These are phyloP conservation scores for Tephrocybe sp. DNA, from an alignment of 768 basidiomycete genomes.

Conservation along the genomic window DNA sequence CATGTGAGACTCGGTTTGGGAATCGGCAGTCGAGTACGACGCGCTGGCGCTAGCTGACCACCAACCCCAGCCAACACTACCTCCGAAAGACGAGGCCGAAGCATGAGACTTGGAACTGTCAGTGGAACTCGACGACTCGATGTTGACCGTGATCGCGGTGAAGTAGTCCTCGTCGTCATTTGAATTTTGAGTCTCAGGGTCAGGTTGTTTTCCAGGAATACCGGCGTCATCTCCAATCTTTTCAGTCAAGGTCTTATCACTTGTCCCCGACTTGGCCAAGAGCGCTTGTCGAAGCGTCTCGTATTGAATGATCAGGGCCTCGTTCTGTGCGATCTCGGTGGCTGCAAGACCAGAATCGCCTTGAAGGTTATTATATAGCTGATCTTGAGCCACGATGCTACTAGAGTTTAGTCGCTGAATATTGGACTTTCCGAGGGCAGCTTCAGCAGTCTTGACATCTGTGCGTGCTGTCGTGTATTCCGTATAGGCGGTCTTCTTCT, in stretches of 20 bases:
- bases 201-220: neutral
- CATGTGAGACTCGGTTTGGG: constrained; percentile 1
- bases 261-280: neutral
- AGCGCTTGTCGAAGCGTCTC: neutral
- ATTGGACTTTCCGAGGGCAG: neutral
- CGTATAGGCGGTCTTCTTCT: neutral
- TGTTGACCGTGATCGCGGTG: constrained; percentile 5
- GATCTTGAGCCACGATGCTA: neutral
- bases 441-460: neutral
- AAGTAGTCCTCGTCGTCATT: constrained; percentile 2
- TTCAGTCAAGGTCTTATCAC: neutral
- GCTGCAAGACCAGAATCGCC: constrained; percentile 2
- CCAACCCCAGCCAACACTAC: constrained; percentile 3
- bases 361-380: neutral
- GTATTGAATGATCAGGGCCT: neutral
- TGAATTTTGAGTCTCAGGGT: neutral
- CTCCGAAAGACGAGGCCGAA: neutral
- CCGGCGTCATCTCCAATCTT: neutral
- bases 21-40: neutral
- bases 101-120: neutral
- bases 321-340: neutral
- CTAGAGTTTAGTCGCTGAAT: neutral
- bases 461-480: neutral
- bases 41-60: neutral
- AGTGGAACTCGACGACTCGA: neutral